These are phyloP conservation scores for Leccinum fibrillosum DNA, from an alignment of 768 basidiomycete genomes.

Conservation along the genomic window DNA sequence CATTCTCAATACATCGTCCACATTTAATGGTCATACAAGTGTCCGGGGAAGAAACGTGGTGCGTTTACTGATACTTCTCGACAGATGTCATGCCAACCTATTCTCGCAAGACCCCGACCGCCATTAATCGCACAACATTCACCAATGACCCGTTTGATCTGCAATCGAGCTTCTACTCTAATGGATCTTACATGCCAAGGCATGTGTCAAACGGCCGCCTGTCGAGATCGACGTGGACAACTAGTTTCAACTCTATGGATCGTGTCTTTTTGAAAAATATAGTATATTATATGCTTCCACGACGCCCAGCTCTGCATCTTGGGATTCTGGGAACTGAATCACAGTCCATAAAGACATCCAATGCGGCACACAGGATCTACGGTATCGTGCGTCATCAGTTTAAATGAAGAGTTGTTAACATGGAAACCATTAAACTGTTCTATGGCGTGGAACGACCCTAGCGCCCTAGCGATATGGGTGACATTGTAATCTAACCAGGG, in stretches of 20 bases:
- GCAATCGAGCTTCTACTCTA: constrained; percentile 26
- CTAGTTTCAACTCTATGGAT: neutral
- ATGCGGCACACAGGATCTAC: too few species aligned
- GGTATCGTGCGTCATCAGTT: too few species aligned
- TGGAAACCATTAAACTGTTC: neutral
- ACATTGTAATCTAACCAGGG: too few species aligned
- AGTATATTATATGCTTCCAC: too few species aligned
- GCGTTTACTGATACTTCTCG: neutral
- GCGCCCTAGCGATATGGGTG: neutral
- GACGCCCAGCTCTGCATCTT: too few species aligned
- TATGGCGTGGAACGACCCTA: neutral
- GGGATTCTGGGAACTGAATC: too few species aligned
- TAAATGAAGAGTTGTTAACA: neutral
- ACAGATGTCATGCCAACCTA: constrained; percentile 13
- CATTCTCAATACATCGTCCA: constrained; percentile 14
- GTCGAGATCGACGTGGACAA: neutral
- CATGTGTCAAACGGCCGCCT: neutral
- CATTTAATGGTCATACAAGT: constrained; percentile 31
- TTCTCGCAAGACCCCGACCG: constrained; percentile 24
- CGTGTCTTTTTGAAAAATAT: neutral
- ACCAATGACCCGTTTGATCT: constrained; percentile 23
- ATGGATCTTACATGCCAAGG: constrained; percentile 18
- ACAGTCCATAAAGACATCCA: neutral
- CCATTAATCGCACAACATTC: constrained; percentile 19
- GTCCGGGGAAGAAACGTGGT: constrained; percentile 33